Evolutionary conservation across 108 stramenopile species (phyloP).

Genomic region (Conticribra weissflogii): DNA sequence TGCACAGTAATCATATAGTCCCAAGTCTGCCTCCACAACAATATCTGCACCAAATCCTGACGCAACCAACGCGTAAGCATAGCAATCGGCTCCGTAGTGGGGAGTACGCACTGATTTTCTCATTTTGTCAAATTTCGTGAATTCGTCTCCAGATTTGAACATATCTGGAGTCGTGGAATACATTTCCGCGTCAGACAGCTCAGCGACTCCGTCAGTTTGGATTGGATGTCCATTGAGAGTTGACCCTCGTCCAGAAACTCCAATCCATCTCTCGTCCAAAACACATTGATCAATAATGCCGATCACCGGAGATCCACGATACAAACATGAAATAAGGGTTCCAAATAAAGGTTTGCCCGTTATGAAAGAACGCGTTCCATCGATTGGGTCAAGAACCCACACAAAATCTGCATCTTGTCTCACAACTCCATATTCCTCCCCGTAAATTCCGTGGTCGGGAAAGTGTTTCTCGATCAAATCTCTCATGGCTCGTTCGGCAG

Average conservation of each 20-base stretch:
- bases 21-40: slow-evolving; percentile 61
- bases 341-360: slow-evolving; percentile 68
- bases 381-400: slow-evolving; percentile 67
- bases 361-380: slow-evolving; percentile 62
- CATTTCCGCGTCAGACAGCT: slow-evolving; percentile 44
- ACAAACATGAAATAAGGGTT: slow-evolving; percentile 53
- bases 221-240: slow-evolving; percentile 54
- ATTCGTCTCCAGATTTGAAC: slow-evolving; percentile 54
- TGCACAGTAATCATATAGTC: slow-evolving; percentile 61
- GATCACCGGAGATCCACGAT: slow-evolving; percentile 50
- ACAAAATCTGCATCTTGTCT: slow-evolving; percentile 55
- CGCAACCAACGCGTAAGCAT: slow-evolving; percentile 62
- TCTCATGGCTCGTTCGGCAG: slow-evolving; percentile 49
- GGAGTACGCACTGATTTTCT: slow-evolving; percentile 24
- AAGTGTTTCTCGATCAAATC: slow-evolving; percentile 50
- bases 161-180: slow-evolving; percentile 60
- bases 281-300: slow-evolving; percentile 67
- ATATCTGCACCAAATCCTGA: slow-evolving; percentile 60
- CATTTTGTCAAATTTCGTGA: slow-evolving; percentile 40
- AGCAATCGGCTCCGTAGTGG: slow-evolving; percentile 62
- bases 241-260: slow-evolving; percentile 36
- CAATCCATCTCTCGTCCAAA: slow-evolving; percentile 59
- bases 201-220: slow-evolving; percentile 19
- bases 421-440: slow-evolving; percentile 56
- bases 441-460: slow-evolving; percentile 58